phyloP scores from a whole-genome alignment of 139 green algal genomes.

The Pseudopediastrum boryanum region DNA sequence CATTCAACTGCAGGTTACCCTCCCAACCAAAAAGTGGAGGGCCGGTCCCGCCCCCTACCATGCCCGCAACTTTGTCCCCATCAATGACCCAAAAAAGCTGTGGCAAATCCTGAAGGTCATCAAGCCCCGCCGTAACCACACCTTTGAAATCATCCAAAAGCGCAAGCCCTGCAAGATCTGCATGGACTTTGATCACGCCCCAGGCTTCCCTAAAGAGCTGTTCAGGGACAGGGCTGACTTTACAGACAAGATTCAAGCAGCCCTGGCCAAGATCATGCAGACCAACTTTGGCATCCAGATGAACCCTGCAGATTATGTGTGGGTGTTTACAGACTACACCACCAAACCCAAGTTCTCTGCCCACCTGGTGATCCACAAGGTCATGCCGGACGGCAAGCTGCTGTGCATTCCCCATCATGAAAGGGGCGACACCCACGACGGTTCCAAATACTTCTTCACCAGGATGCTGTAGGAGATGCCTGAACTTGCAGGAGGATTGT shows the following conservation, averaged over 20 bases:
- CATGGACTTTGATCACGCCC: slow-evolving; percentile 8
- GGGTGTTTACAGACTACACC: background rate
- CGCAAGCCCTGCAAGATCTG: slow-evolving; percentile 1
- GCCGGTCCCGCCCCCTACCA: too few relatives aligned
- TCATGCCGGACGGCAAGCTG: background rate
- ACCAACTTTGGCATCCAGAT: background rate
- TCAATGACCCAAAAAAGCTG: too few relatives aligned
- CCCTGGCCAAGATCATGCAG: background rate
- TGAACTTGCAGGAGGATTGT: background rate
- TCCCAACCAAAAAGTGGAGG: too few relatives aligned
- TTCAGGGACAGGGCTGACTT: background rate
- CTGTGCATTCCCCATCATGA: background rate
- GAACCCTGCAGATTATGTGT: background rate
- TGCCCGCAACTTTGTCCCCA: too few relatives aligned
- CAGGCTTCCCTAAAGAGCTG: background rate
- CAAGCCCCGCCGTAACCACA: background rate
- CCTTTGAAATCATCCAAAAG: slow-evolving; percentile 1
- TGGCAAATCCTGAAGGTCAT: too few relatives aligned
- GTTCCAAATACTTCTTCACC: background rate
- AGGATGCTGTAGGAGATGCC: background rate
- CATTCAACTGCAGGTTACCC: too few relatives aligned
- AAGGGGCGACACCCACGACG: background rate
- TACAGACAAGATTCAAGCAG: background rate
- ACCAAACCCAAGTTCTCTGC: background rate
- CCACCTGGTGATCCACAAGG: background rate